A percentile compares a stretch with the other conserved stretches of the same genome.
Evolutionary conservation across 768 basidiomycete genomes (phyloP).

Genomic region (Pisolithus sp.): DNA sequence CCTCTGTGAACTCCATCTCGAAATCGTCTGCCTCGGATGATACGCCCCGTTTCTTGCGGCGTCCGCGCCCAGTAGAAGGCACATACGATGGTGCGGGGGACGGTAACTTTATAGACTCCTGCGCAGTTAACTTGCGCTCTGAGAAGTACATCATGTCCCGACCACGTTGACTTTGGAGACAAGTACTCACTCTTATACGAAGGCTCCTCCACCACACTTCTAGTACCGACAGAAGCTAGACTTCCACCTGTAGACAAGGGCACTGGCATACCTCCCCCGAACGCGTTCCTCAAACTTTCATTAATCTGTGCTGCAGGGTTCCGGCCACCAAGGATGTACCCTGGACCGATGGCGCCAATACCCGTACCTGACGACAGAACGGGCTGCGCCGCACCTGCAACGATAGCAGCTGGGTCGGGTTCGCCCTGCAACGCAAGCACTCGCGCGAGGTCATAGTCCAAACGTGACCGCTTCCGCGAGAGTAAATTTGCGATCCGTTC

Average conservation of each 20-base stretch:
- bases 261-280: slow-evolving; percentile 21
- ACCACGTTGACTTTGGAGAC: neutral
- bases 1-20: slow-evolving; percentile 30
- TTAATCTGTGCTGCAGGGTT: slow-evolving; percentile 37
- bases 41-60: slow-evolving; percentile 31
- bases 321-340: slow-evolving; percentile 29
- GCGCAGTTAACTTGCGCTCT: slow-evolving; percentile 27
- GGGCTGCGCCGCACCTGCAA: slow-evolving; percentile 22
- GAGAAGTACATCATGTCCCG: neutral
- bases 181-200: slow-evolving; percentile 24
- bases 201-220: slow-evolving; percentile 19
- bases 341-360: slow-evolving; percentile 12
- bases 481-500: slow-evolving; percentile 40
- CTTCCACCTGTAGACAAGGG: slow-evolving; percentile 11
- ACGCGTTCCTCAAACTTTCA: slow-evolving; percentile 33
- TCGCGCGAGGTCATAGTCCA: slow-evolving; percentile 41
- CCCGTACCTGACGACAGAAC: slow-evolving; percentile 8
- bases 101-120: slow-evolving; percentile 29
- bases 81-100: slow-evolving; percentile 30
- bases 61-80: slow-evolving; percentile 24
- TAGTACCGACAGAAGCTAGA: slow-evolving; percentile 4
- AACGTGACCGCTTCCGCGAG: slow-evolving; percentile 38
- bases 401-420: slow-evolving; percentile 28
- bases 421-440: slow-evolving; percentile 43
- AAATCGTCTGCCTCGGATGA: slow-evolving; percentile 30